Base-by-base conservation (phyloP, 148 eudicot species). In the Linanthus parryae region DNA sequence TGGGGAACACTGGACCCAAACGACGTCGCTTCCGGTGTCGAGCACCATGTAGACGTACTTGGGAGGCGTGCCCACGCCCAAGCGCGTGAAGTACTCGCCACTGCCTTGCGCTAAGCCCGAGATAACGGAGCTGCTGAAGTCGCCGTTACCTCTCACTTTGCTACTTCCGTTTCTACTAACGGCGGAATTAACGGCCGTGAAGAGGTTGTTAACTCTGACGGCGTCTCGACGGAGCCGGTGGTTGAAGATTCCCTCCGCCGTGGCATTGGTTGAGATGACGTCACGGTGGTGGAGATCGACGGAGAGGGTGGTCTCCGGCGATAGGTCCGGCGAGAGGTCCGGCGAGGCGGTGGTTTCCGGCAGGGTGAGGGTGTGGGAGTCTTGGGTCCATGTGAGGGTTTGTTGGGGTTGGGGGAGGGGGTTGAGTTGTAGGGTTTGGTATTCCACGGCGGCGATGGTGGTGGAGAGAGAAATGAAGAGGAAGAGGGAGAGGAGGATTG, bases 1-100 rank as follows among this genome's bases (percentile, higher is more conserved):
- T 0, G 96, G 96, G 0, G 65, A 34, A 49, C 99, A 92, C 60
- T 92, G 99, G 61, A 82, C 60, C 99, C 99, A 92, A 1, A 87
- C 90, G 56, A 94, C 78, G 70, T 94, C 99, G 65, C 95, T 84
- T 11, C 99, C 99, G 0, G 99, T 94, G 50, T 94, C 99, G 1
- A 94, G 36, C 1, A 94, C 96, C 95, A 94, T 73, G 74, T 88
- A 88, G 44, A 70, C 62, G 64, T 84, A 75, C 49, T 56, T 75
- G 1, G 99, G 70, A 0, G 99, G 99, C 0, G 96, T 79, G 3
- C 99, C 99, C 0, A 94, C 57, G 1, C 99, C 99, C 2, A 94
- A 40, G 51, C 99, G 88, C 1, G 99, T 94, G 79, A 94, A 94
- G 72, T 94, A 94, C 82, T 94, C 99, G 2, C 99, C 96, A 6